Base-by-base conservation (phyloP, 148 eudicot species). In the Pharnaceum exiguum region DNA sequence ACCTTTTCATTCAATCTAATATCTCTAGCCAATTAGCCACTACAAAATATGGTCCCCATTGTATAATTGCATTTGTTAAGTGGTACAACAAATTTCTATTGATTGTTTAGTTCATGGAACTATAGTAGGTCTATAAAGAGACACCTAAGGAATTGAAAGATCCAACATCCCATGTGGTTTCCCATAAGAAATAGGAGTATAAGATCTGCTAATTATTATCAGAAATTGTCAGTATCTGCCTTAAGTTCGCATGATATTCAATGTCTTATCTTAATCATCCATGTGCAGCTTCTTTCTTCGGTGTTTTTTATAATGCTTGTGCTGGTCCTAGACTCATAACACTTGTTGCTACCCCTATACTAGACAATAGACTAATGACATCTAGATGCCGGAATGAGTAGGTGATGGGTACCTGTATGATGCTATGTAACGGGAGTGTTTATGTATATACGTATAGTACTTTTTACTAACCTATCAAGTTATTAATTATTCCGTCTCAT, bases 91-190 rank as follows among this genome's bases (percentile, higher is more conserved):
- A 35, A 19, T 54, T 35, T 28, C 7, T 18, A 3, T 29, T 24
- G 53, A 50, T 18, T 45, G n/a, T 5, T 16, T 50, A 54, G n/a
- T 59, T 55, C 65, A 51, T 69, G 59, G 8, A 8, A 46, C 28
- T 25, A n/a, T n/a, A n/a, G n/a, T n/a, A 55, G 55, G 55, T 57
- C 40, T 13, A 51, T 55, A 48, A 48, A 48, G 19, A 32, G 44
- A 47, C n/a, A 31, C 12, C 17, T 26, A 26, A 7, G 7, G 16
- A n/a, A n/a, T n/a, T n/a, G n/a, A 42, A 60, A 46, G 75, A 75
- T 66, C 79, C 75, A 67, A 76, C 82, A 79, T 3, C 77, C 81
- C 75, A 77, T 79, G 79, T 82, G 77, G n/a, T 65, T 16, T 38
- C 37, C 38, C 43, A 79, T 49, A 12, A 50, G 30, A 26, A 19